Evolutionary conservation across 768 basidiomycete species (phyloP), one percentile per base, ranked within the genome.

Genomic region (Kockovaella imperatae): DNA sequence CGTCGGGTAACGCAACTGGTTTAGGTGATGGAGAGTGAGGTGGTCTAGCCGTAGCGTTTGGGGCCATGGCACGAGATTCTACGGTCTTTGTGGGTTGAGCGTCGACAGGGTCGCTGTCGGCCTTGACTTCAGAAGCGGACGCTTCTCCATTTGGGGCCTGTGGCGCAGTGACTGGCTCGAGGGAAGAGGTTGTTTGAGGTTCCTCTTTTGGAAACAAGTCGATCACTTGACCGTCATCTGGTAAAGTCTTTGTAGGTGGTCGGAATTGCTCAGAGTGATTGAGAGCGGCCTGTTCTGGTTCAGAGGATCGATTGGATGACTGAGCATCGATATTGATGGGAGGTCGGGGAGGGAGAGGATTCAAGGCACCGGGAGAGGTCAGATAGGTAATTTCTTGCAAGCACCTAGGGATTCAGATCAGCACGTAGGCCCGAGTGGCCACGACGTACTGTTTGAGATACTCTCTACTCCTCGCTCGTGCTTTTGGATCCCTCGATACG

Each of bases 361-460:
- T 99, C 79, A 97, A 84, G 5, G 95, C 91, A 70, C 95, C 87
- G 1, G 89, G 83, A 0, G 93, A 96, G 1, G 95, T 99, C 45
- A 99, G 76, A 72, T 99, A 99, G 11, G 87, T 87, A 57, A 99
- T 86, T 77, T 99, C 95, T 74, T 97, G 95, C 21, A 99, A 77
- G 73, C 95, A 96, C 73, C 87, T 90, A 54, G 5, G 47, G 15
- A 42, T 30, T 32, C 49, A 54, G 45, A 38, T 52, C 8, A 71
- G 42, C 36, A 50, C 42, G 21, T 17, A 6, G 14, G 5, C 4
- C n/a, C 25, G 25, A 50, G 26, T 44, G 29, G 45, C 44, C 18
- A 7, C n/a, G 11, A 77, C 84, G 64, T 62, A 89, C 83, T 99
- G 93, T 73, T 97, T 99, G 59, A 99, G 78, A 70, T 96, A 99